Evolutionary conservation across 208 protist genomes (phyloP).

Genomic region (Trypanosoma conorhini): DNA sequence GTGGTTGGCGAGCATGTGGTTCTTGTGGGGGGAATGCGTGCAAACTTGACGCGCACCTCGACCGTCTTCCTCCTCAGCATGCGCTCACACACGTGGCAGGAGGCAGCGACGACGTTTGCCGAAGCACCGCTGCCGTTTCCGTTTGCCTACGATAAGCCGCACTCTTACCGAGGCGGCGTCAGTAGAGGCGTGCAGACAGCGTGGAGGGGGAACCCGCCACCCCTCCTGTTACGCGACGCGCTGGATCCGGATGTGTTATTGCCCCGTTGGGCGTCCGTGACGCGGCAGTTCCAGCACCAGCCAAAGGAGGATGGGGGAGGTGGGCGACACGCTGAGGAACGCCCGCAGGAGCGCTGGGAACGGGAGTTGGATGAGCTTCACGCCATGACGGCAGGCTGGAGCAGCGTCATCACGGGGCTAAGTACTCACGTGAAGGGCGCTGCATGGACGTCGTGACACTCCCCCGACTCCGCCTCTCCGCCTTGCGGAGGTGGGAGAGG

Average conservation of each 20-base stretch:
- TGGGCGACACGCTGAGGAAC: neutral
- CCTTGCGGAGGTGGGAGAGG: neutral
- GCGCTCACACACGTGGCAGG: constrained; percentile 1
- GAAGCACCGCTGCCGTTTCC: neutral
- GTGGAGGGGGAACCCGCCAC: neutral
- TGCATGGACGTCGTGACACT: neutral
- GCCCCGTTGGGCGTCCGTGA: neutral
- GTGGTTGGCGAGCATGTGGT: constrained; percentile 14
- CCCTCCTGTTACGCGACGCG: neutral
- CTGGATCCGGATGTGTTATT: neutral
- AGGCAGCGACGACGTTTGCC: neutral
- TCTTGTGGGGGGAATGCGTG: constrained; percentile 20
- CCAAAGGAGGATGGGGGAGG: neutral
- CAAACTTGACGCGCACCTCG: constrained; percentile 9
- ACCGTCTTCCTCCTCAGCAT: constrained; percentile 9
- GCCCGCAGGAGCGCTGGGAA: constrained; percentile 1
- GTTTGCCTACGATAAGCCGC: neutral
- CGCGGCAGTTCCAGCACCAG: neutral
- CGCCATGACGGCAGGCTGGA: constrained; percentile 4
- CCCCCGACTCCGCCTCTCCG: too few species aligned
- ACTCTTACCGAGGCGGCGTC: neutral
- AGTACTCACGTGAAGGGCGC: neutral
- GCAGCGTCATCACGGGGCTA: neutral
- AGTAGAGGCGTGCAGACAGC: neutral
- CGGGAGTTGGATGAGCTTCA: constrained; percentile 3